A percentile compares a stretch with the other conserved stretches of the same genome.
phyloP scores from a whole-genome alignment of 2,329 filamentous ascomycete genomes.

The Penicillium sp. region DNA sequence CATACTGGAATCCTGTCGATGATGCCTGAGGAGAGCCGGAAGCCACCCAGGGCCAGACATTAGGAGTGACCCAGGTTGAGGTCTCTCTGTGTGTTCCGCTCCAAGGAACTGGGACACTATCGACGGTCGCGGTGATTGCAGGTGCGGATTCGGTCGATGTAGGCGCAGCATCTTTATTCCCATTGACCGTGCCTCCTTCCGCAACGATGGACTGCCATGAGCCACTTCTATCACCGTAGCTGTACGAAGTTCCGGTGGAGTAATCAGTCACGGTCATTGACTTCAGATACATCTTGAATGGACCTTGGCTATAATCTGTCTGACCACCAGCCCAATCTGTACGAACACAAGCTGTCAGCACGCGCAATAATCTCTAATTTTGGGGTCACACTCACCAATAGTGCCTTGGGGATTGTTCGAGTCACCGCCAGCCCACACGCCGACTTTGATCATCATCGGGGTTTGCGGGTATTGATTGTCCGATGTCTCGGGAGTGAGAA shows the following conservation, averaged over 20 bases:
- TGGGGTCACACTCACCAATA: slow-evolving; percentile 53
- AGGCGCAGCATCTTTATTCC: slow-evolving; percentile 50
- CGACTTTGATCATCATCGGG: slow-evolving; percentile 91
- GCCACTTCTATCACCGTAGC: slow-evolving; percentile 75
- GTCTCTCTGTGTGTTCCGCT: slow-evolving; percentile 49
- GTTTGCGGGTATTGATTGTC: slow-evolving; percentile 84
- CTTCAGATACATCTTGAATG: slow-evolving; percentile 82
- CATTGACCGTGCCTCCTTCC: slow-evolving; percentile 74
- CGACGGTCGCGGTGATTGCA: slow-evolving; percentile 61
- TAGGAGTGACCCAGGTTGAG: slow-evolving; percentile 55
- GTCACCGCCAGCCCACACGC: slow-evolving; percentile 90
- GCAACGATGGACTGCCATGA: slow-evolving; percentile 79
- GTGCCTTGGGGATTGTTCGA: slow-evolving; percentile 75
- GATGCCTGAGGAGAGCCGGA: slow-evolving; percentile 52
- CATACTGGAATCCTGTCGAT: slow-evolving; percentile 62
- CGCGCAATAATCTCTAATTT: not conserved
- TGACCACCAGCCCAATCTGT: slow-evolving; percentile 77
- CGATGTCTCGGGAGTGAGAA: slow-evolving; percentile 68
- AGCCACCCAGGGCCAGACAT: slow-evolving; percentile 68
- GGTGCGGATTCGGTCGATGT: slow-evolving; percentile 53
- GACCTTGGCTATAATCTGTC: slow-evolving; percentile 79
- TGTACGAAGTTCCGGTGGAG: slow-evolving; percentile 83
- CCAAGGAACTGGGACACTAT: slow-evolving; percentile 66
- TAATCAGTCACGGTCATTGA: slow-evolving; percentile 81
- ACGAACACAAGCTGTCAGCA: not conserved